phyloP scores from a whole-genome alignment of 306 rosid species.

The Vicia villosa region DNA sequence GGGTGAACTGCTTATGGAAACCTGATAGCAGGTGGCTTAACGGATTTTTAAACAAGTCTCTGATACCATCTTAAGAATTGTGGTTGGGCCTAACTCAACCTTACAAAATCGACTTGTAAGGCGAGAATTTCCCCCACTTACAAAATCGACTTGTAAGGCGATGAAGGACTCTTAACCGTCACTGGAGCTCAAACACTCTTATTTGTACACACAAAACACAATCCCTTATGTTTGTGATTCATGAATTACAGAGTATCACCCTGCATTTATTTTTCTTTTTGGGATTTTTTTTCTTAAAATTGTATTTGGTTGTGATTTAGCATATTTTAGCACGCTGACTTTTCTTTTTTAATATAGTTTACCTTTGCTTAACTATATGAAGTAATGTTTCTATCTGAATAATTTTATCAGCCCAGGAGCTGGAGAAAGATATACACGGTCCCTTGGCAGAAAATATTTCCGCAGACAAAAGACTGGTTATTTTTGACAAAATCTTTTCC shows the following conservation, averaged over 20 bases:
- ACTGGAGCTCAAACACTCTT: background rate
- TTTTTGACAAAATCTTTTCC: slow-evolving; percentile 88
- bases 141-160: too few relatives aligned
- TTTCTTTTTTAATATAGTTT: slow-evolving; percentile 10
- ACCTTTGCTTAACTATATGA: slow-evolving; percentile 20
- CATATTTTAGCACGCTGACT: slow-evolving; percentile 17
- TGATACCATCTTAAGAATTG: too few relatives aligned
- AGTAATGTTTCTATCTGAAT: slow-evolving; percentile 39
- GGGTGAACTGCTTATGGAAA: too few relatives aligned
- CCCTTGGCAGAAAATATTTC: slow-evolving; percentile 70
- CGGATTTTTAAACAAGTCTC: too few relatives aligned
- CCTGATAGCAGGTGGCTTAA: too few relatives aligned
- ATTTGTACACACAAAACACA: slow-evolving; percentile 14
- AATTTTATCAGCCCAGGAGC: slow-evolving; percentile 84
- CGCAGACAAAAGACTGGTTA: slow-evolving; percentile 72
- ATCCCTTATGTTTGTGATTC: slow-evolving; percentile 5
- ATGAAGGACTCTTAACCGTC: too few relatives aligned
- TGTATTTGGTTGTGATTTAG: slow-evolving; percentile 22
- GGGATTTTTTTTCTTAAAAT: background rate
- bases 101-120: too few relatives aligned
- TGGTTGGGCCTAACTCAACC: too few relatives aligned
- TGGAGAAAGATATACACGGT: slow-evolving; percentile 86
- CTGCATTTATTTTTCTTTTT: background rate
- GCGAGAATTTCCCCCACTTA: too few relatives aligned
- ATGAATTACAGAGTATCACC: background rate